phyloP scores from a whole-genome alignment of 2,329 filamentous ascomycete species.

The Domatiomyces catenatus region DNA sequence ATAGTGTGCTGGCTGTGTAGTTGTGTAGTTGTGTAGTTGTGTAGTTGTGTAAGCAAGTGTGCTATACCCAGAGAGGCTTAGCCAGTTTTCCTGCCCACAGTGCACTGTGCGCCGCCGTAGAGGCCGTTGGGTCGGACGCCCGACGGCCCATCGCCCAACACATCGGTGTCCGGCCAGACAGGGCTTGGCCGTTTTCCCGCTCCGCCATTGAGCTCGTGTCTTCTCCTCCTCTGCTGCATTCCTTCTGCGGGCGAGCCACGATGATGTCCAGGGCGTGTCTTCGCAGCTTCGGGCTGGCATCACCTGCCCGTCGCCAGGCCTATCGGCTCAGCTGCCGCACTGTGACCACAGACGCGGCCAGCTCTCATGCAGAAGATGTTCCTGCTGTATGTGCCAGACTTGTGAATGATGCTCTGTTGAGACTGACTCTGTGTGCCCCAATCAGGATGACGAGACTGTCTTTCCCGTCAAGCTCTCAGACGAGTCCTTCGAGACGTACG shows the following conservation, averaged over 20 bases:
- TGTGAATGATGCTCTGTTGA: background rate
- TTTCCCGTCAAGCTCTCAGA: conserved; percentile 89
- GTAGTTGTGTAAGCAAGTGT: no score
- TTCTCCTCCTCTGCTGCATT: background rate
- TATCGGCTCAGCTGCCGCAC: conserved; percentile 45
- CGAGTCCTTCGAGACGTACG: conserved; percentile 99
- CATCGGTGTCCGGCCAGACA: background rate
- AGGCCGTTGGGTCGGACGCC: background rate
- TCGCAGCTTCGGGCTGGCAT: conserved; percentile 16
- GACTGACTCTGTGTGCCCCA: background rate
- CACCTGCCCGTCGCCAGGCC: conserved; percentile 27
- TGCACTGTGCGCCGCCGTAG: background rate
- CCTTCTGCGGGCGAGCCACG: background rate
- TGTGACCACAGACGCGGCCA: conserved; percentile 92
- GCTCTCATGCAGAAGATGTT: conserved; percentile 62
- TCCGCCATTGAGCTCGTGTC: background rate
- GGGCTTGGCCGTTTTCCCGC: background rate
- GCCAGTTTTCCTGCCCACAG: background rate
- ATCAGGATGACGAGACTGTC: conserved; percentile 77
- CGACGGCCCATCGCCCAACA: no score
- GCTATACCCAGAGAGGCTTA: background rate
- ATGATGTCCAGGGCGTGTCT: conserved; percentile 17
- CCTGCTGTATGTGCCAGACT: conserved; percentile 39
- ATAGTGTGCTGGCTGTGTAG: no score
- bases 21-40: no score